phyloP scores from a whole-genome alignment of 192 early-diverging fungal species.

The Pilobolus umbonatus region DNA sequence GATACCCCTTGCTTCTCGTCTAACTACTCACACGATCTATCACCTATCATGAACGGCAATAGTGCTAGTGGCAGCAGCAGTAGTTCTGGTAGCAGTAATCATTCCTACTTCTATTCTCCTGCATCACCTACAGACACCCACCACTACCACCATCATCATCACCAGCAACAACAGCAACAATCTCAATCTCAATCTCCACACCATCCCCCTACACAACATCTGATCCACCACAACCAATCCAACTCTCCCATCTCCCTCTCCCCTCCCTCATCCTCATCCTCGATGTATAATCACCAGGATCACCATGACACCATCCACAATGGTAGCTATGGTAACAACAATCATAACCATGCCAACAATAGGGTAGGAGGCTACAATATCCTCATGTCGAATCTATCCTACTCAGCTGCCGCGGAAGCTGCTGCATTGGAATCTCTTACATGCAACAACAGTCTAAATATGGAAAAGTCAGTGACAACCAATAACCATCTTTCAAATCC shows the following conservation, averaged over 20 bases:
- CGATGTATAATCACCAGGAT: too few relatives aligned
- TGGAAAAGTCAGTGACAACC: background rate
- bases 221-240: background rate
- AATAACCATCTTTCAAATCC: background rate
- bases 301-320: too few relatives aligned
- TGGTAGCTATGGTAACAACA: too few relatives aligned
- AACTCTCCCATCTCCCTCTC: background rate
- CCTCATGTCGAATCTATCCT: background rate
- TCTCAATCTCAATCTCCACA: background rate
- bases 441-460: background rate
- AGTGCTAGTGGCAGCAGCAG: background rate
- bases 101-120: background rate
- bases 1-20: background rate
- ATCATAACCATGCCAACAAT: background rate
- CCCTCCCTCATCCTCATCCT: background rate
- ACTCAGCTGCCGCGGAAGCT: constrained; percentile 2
- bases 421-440: background rate
- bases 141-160: background rate
- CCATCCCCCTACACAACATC: background rate
- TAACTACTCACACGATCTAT: too few relatives aligned
- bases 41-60: background rate
- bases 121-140: background rate
- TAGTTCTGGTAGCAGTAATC: background rate
- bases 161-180: background rate
- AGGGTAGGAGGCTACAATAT: background rate